phyloP scores from a whole-genome alignment of 768 basidiomycete species.

The Dentipellis fragilis region DNA sequence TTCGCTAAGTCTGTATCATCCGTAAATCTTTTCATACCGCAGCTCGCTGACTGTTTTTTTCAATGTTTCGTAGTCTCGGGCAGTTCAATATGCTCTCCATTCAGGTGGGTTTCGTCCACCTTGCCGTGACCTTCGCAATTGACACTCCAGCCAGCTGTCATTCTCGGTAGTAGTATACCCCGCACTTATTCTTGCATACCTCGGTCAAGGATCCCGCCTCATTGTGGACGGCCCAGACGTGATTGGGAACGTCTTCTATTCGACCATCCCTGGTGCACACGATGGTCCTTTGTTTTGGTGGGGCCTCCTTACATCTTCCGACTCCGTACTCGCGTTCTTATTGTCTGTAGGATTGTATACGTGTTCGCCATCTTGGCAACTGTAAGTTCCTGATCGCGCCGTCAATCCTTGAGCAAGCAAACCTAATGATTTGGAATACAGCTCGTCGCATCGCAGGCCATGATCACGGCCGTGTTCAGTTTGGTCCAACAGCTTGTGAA shows the following conservation, averaged over 20 bases:
- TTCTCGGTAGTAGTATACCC: constrained; percentile 49
- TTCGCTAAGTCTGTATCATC: constrained; percentile 46
- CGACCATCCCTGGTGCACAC: constrained; percentile 46
- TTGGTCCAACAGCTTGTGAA: constrained; percentile 57
- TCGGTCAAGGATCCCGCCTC: constrained; percentile 61
- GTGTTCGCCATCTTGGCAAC: constrained; percentile 57
- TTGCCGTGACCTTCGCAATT: neutral
- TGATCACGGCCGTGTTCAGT: constrained; percentile 61
- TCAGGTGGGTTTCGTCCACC: constrained; percentile 23
- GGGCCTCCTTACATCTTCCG: neutral
- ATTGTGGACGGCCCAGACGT: constrained; percentile 40
- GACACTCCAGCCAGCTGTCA: constrained; percentile 28
- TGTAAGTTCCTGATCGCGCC: constrained; percentile 22
- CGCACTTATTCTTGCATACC: constrained; percentile 51
- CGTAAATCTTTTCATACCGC: neutral
- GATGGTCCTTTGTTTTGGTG: constrained; percentile 54
- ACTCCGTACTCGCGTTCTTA: neutral
- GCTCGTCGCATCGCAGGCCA: constrained; percentile 55
- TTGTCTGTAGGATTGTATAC: constrained; percentile 42
- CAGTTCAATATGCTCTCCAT: constrained; percentile 58
- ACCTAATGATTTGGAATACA: constrained; percentile 13
- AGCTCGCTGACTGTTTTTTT: neutral
- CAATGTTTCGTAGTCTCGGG: constrained; percentile 35
- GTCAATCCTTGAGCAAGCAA: neutral
- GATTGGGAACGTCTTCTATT: constrained; percentile 50